Evolutionary conservation across 2,329 filamentous ascomycete species (phyloP).

Genomic region (Pseudocercospora pini-densiflorae): DNA sequence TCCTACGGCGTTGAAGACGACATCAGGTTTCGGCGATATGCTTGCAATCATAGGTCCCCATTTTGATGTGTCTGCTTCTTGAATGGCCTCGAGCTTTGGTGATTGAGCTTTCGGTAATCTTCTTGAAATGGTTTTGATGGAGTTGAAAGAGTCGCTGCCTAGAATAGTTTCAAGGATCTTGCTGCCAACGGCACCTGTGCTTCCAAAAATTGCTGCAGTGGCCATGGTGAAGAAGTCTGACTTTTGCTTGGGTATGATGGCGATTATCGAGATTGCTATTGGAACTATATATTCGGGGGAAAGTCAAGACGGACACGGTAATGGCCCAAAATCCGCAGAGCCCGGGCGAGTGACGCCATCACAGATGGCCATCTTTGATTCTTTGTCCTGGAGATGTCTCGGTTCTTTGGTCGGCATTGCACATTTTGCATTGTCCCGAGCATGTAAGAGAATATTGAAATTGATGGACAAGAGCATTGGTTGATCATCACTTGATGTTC

Average conservation of each 20-base stretch:
- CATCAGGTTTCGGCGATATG: conserved; percentile 20
- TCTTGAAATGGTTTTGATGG: conserved; percentile 27
- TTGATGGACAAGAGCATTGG: not conserved
- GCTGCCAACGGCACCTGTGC: conserved; percentile 29
- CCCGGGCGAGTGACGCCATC: not conserved
- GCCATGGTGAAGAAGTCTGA: conserved; percentile 17
- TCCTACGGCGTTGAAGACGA: conserved; percentile 38
- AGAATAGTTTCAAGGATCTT: conserved; percentile 26
- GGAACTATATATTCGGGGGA: not conserved
- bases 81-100: conserved; percentile 21
- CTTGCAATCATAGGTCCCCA: conserved; percentile 20
- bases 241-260: no score
- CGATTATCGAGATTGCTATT: not conserved
- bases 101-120: conserved; percentile 18
- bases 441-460: not conserved
- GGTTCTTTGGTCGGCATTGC: not conserved
- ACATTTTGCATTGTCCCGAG: not conserved
- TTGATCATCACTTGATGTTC: not conserved
- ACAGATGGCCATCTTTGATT: no score
- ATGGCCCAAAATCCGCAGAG: not conserved
- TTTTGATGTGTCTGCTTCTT: conserved; percentile 24
- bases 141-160: conserved; percentile 11
- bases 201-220: conserved; percentile 26
- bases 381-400: not conserved
- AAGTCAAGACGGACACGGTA: not conserved